Evolutionary conservation across 1,284 basidiomycete genomes (phyloP).

Genomic region (Irpex lacteus): DNA sequence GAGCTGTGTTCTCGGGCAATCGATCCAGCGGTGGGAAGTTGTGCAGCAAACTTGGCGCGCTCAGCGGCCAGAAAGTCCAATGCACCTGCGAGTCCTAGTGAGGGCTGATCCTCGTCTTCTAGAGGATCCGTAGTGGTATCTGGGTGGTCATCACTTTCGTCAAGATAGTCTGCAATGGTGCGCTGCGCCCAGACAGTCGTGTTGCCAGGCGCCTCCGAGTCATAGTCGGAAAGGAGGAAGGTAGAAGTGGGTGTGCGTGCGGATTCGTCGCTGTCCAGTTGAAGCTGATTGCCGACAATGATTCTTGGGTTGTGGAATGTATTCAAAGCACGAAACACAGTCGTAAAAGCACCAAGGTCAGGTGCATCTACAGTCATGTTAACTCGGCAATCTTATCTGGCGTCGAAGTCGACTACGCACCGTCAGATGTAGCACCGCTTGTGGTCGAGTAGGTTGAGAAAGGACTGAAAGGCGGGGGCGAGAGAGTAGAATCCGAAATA

Average conservation of each 20-base stretch:
- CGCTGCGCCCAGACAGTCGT: slow-evolving; percentile 67
- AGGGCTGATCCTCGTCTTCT: slow-evolving; percentile 37
- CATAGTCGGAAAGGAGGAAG: slow-evolving; percentile 38
- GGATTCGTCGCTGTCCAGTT: slow-evolving; percentile 18
- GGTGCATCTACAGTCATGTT: slow-evolving; percentile 52
- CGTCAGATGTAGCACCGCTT: slow-evolving; percentile 66
- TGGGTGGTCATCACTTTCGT: slow-evolving; percentile 4
- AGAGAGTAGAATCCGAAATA: slow-evolving; percentile 39
- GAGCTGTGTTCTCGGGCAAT: slow-evolving; percentile 21
- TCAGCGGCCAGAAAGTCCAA: slow-evolving; percentile 67
- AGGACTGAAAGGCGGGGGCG: slow-evolving; percentile 47
- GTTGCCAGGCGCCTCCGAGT: slow-evolving; percentile 40
- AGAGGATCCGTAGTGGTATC: slow-evolving; percentile 10
- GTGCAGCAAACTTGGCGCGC: slow-evolving; percentile 49
- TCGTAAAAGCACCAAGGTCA: slow-evolving; percentile 71
- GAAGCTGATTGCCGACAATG: slow-evolving; percentile 13
- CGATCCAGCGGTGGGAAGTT: slow-evolving; percentile 29
- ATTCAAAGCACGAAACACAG: slow-evolving; percentile 66
- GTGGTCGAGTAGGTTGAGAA: slow-evolving; percentile 48
- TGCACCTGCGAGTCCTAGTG: slow-evolving; percentile 63
- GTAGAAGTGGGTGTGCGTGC: slow-evolving; percentile 32
- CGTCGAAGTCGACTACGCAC: slow-evolving; percentile 28
- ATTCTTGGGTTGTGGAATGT: slow-evolving; percentile 41
- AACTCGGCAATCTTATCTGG: slow-evolving; percentile 6
- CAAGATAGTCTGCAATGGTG: slow-evolving; percentile 60